Evolutionary conservation across 129 eudicot genomes (phyloP).

Genomic region (Flaveria brownii): DNA sequence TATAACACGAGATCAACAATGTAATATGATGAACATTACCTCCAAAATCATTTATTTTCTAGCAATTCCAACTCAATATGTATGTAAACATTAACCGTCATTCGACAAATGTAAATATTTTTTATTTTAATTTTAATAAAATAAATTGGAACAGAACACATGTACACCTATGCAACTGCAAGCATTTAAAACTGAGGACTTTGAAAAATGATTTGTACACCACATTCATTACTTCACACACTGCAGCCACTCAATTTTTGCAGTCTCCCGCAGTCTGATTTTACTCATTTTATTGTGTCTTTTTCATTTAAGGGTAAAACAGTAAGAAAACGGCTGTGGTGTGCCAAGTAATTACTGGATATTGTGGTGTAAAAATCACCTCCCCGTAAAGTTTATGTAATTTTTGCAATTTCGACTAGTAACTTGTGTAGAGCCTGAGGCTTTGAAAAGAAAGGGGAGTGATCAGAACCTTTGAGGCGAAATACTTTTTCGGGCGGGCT

Average conservation of each 20-base stretch:
- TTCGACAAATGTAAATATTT: background rate
- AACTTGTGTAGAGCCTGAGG: slow-evolving; percentile 85
- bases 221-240: slow-evolving; percentile 12
- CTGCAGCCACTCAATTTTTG: background rate
- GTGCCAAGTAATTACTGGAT: background rate
- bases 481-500: slow-evolving; percentile 83
- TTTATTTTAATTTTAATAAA: slow-evolving; percentile 15
- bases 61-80: slow-evolving; percentile 20
- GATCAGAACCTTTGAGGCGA: slow-evolving; percentile 88
- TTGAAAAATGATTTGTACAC: slow-evolving; percentile 5
- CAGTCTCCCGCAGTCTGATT: background rate
- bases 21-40: slow-evolving; percentile 13
- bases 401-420: slow-evolving; percentile 76
- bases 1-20: background rate
- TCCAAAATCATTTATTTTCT: slow-evolving; percentile 7
- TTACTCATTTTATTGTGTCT: background rate
- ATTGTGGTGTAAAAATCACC: slow-evolving; percentile 6
- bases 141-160: slow-evolving; percentile 21
- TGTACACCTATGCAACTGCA: slow-evolving; percentile 26
- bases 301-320: background rate
- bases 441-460: slow-evolving; percentile 94
- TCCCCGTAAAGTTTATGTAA: slow-evolving; percentile 35
- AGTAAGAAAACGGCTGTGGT: background rate
- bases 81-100: slow-evolving; percentile 20
- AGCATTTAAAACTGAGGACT: background rate